Base-by-base conservation (phyloP, 345 rosid species). In the Bruguiera parviflora region DNA sequence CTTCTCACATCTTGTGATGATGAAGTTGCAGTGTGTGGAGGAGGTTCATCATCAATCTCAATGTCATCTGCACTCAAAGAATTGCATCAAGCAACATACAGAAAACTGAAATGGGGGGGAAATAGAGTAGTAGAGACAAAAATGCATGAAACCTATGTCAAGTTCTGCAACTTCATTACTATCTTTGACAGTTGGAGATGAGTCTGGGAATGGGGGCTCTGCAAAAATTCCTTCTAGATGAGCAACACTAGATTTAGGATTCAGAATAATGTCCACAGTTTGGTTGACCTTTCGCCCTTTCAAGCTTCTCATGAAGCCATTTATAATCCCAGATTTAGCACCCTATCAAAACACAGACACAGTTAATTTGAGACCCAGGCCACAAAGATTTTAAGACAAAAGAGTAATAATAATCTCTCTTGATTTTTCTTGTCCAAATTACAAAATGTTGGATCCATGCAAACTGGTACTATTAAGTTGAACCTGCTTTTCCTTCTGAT, bases 291-390 rank as follows among this genome's bases (percentile, higher is more conserved):
- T 75, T 53, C 43, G 53, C 35, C 71, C 29, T 60, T 70, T 75
- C 19, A 75, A 65, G 58, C 71, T 74, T 70, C 61, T 75, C n/a
- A 71, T 80, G 8, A 85, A 73, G 28, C 78, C 82, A 68, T 73
- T 74, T 9, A 83, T 74, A 77, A 83, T 79, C 58, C 85, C 84
- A 24, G 78, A 59, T 60, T 79, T 77, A 37, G 33, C 27, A 43
- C 65, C 81, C 89, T 85, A 75, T 20, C 46, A 61, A 72, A 72
- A 11, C 49, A 43, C 18, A 43, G 18, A 13, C 49, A 11, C 15
- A 15, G 18, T 43, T 43, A 43, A 43, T 43, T 43, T 13, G 18
- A 43, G 49, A 43, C 18, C 49, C 16, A 13, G 15, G 49, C 18
- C 49, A 13, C 49, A 43, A 43, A 43, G 49, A 43, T 43, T 11